Evolutionary conservation across 2,329 filamentous ascomycete species (phyloP), one percentile per base, ranked within the genome.

Genomic region (Alternaria solani): DNA sequence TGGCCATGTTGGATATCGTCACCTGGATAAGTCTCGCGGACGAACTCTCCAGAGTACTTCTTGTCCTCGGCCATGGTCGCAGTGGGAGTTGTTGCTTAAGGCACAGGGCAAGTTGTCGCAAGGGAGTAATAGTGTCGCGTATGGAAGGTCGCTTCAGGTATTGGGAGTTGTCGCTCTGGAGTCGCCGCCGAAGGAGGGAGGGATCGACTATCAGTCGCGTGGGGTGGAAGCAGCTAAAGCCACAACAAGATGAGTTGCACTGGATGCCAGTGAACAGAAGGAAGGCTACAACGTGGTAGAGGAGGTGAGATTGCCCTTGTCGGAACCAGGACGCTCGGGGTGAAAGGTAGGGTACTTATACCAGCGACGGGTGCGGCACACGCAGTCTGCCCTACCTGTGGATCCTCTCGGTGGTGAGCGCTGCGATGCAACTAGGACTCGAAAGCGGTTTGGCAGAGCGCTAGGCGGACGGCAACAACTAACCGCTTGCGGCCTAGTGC

Each of bases 61-160:
- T 75, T 75, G 49, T 70, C 66, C 59, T 70, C 52, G 52, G 57
- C 65, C 74, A 77, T 76, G 64, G 69, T 69, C 65, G 73, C 68
- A 68, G 49, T 55, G 49, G 46, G 53, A 42, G 4, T 52, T 59
- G 64, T 65, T 61, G 68, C 66, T 58, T 57, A 51, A 60, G 55
- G 52, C 49, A 55, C 30, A 54, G 34, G 38, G 42, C 44, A 18
- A 47, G 47, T 32, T 61, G 66, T 67, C 46, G 66, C 62, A 51
- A 47, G 42, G 52, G 55, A 11, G 55, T 53, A 18, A 49, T 53
- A 18, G 47, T 60, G 62, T 59, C 56, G 59, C 59, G 52, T 58
- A 51, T 41, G 51, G 55, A 56, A 52, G 54, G 66, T 65, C 61
- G 68, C 69, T 62, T 60, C 51, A 58, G 56, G 55, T 60, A 43